phyloP scores from a whole-genome alignment of 176 grass and related monocot genomes.

The Thinopyrum elongatum region DNA sequence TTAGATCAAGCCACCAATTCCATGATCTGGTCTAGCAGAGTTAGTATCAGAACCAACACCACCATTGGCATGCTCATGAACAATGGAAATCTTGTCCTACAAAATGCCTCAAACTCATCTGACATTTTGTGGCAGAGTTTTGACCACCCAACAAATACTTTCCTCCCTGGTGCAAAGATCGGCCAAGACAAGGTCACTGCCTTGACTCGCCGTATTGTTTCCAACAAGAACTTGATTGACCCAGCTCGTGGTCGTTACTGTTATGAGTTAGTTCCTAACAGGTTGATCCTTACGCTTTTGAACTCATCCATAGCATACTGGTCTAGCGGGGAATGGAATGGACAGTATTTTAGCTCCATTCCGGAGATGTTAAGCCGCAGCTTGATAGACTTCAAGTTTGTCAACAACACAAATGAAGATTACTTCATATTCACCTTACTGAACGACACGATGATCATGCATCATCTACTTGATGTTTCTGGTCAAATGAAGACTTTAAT shows the following conservation, averaged over 20 bases:
- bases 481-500: conserved; percentile 28
- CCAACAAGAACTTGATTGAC: conserved; percentile 35
- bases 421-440: conserved; percentile 30
- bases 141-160: conserved; percentile 41
- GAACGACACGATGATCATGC: conserved; percentile 15
- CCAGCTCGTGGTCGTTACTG: conserved; percentile 37
- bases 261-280: background rate
- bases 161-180: conserved; percentile 36
- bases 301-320: conserved; percentile 28
- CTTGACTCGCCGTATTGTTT: conserved; percentile 27
- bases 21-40: conserved; percentile 9
- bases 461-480: conserved; percentile 18
- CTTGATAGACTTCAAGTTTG: conserved; percentile 26
- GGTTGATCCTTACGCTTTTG: background rate
- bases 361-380: background rate
- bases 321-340: conserved; percentile 49
- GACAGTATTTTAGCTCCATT: conserved; percentile 35
- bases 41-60: background rate
- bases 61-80: background rate
- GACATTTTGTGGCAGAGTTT: conserved; percentile 39
- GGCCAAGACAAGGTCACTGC: conserved; percentile 36
- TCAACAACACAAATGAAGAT: conserved; percentile 8
- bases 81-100: conserved; percentile 30
- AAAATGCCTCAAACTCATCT: background rate
- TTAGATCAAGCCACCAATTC: background rate